phyloP scores from a whole-genome alignment of 148 eudicot genomes.

The Chenopodium formosanum region DNA sequence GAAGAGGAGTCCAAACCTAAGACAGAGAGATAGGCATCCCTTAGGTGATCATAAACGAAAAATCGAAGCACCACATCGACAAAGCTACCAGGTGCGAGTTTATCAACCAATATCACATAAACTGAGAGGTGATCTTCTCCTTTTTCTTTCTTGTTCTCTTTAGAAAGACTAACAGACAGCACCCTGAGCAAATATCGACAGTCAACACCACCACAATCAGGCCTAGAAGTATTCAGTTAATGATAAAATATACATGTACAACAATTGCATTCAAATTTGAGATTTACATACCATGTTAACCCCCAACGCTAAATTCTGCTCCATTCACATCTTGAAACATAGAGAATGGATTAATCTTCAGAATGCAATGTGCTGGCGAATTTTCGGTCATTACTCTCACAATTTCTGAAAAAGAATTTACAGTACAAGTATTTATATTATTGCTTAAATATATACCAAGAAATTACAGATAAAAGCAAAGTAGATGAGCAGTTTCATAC shows the following conservation, averaged over 20 bases:
- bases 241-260: too few relatives aligned
- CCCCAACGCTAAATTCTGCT: constrained; percentile 8
- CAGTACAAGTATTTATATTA: too few relatives aligned
- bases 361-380: constrained; percentile 15
- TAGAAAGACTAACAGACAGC: constrained; percentile 7
- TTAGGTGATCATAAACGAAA: constrained; percentile 24
- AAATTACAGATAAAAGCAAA: too few relatives aligned
- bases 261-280: too few relatives aligned
- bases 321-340: background rate
- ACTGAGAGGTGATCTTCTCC: constrained; percentile 19
- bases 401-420: background rate
- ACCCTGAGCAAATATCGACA: constrained; percentile 1
- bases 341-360: constrained; percentile 13
- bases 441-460: too few relatives aligned
- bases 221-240: too few relatives aligned
- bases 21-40: constrained; percentile 6
- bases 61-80: constrained; percentile 10
- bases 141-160: constrained; percentile 16
- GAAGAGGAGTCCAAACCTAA: background rate
- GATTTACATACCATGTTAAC: constrained; percentile 6
- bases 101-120: constrained; percentile 13
- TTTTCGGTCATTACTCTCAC: background rate
- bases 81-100: background rate
- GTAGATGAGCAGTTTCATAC: too few relatives aligned
- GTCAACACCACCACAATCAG: too few relatives aligned